Evolutionary conservation across 73 alveolate species (phyloP).

Genomic region (Stentor coeruleus): DNA sequence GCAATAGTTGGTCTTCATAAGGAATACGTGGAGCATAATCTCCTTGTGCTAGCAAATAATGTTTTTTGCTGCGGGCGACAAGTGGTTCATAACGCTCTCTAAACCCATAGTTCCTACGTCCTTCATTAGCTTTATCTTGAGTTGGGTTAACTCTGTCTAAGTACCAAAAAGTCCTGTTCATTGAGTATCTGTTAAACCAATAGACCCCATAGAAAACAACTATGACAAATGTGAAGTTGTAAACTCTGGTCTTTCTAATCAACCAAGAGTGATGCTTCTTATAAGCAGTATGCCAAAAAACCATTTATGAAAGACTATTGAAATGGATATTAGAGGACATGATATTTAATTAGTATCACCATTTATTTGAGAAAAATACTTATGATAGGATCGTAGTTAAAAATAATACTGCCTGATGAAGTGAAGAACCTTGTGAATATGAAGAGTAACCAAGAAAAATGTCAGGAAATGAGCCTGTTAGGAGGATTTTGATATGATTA

Average conservation of each 20-base stretch:
- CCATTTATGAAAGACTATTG: background rate
- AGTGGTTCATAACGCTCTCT: conserved; percentile 6
- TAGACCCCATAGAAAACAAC: background rate
- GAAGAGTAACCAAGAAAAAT: no score
- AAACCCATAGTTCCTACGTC: background rate
- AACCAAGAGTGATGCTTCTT: conserved; percentile 26
- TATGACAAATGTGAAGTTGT: background rate
- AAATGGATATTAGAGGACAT: no score
- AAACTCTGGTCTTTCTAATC: conserved; percentile 18
- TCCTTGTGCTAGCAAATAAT: background rate
- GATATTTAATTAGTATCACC: no score
- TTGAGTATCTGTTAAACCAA: background rate
- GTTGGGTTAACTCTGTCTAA: conserved; percentile 17
- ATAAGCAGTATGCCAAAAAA: conserved; percentile 25
- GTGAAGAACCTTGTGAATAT: no score
- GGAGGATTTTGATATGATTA: no score
- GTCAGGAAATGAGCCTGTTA: no score
- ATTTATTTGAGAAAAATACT: no score
- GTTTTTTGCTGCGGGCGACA: conserved; percentile 6
- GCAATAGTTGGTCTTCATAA: background rate
- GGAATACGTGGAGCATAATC: conserved; percentile 6
- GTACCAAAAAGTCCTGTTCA: background rate
- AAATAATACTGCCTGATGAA: no score
- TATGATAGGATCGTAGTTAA: no score
- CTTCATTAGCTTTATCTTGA: conserved; percentile 8